Percentiles rank a stretch among this genome's conserved stretches.
phyloP scores from a whole-genome alignment of 805 yeast species.

The Pichia rugopelliculosa region DNA sequence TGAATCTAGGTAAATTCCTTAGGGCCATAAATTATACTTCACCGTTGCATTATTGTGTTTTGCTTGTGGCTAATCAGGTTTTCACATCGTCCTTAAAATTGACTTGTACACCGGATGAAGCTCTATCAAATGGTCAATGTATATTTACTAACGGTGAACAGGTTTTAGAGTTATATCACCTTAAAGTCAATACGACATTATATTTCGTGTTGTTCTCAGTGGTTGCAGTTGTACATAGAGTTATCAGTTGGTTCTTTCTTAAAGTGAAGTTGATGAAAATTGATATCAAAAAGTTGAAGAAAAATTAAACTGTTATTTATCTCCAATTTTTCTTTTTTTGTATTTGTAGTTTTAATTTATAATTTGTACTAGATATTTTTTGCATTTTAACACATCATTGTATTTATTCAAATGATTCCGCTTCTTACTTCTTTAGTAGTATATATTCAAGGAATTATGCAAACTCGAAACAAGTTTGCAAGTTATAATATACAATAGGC shows the following conservation, averaged over 20 bases:
- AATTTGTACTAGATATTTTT: no score
- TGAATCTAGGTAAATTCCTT: conserved; percentile 64
- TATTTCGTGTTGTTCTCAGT: conserved; percentile 35
- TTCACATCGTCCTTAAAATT: conserved; percentile 44
- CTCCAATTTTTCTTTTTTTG: background rate
- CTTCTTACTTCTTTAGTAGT: no score
- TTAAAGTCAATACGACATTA: conserved; percentile 32
- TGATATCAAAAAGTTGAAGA: conserved; percentile 10
- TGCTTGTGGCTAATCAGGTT: conserved; percentile 51
- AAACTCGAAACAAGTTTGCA: no score
- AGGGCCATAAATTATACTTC: conserved; percentile 68
- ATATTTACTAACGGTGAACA: conserved; percentile 44
- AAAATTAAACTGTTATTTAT: background rate
- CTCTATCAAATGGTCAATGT: conserved; percentile 34
- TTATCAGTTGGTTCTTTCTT: conserved; percentile 29
- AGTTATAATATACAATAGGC: no score
- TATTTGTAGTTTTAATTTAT: no score
- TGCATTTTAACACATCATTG: no score
- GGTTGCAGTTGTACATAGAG: conserved; percentile 36
- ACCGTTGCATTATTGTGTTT: conserved; percentile 68
- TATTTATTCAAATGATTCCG: no score
- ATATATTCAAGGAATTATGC: no score
- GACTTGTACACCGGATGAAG: conserved; percentile 34
- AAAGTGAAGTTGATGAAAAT: conserved; percentile 19
- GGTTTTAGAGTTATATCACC: conserved; percentile 45